phyloP scores from a whole-genome alignment of 1,284 basidiomycete genomes.

The Leccinum griseonigrum region DNA sequence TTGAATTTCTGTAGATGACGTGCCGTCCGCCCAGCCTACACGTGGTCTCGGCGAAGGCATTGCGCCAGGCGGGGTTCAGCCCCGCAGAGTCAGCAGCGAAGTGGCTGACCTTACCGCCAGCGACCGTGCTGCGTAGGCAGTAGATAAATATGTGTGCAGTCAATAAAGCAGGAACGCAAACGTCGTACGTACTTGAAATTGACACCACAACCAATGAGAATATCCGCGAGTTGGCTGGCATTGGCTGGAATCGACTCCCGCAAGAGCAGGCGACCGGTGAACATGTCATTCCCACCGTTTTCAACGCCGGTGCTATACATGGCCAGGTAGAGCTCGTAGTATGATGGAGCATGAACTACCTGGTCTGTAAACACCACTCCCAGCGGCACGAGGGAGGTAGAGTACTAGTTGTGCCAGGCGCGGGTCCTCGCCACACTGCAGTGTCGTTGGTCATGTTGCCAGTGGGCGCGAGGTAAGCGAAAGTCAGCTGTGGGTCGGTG shows the following conservation, averaged over 20 bases:
- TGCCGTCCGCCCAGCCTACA: conserved; percentile 35
- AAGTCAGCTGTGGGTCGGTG: conserved; percentile 9
- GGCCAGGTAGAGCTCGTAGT: conserved; percentile 27
- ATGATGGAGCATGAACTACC: conserved; percentile 25
- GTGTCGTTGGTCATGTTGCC: conserved; percentile 32
- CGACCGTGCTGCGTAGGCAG: conserved; percentile 2
- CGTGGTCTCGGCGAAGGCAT: conserved; percentile 33
- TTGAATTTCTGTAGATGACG: conserved; percentile 29
- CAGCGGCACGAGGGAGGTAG: conserved; percentile 6
- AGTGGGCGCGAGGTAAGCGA: conserved; percentile 29
- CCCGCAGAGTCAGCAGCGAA: conserved; percentile 37
- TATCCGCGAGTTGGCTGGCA: conserved; percentile 29
- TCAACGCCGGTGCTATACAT: conserved; percentile 10
- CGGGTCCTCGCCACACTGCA: conserved; percentile 33
- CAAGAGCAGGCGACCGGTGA: conserved; percentile 38
- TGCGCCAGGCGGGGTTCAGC: conserved; percentile 44
- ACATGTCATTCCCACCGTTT: conserved; percentile 26
- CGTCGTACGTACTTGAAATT: conserved; percentile 11
- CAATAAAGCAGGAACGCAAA: neutral
- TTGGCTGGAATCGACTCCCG: conserved; percentile 31
- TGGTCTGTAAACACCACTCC: conserved; percentile 5
- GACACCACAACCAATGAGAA: conserved; percentile 20
- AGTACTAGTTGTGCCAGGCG: conserved; percentile 30
- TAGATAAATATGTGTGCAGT: neutral
- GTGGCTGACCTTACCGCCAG: conserved; percentile 39